These are phyloP conservation scores for Bertia moriformis DNA, from an alignment of 2,329 filamentous ascomycete species.

Conservation along the genomic window DNA sequence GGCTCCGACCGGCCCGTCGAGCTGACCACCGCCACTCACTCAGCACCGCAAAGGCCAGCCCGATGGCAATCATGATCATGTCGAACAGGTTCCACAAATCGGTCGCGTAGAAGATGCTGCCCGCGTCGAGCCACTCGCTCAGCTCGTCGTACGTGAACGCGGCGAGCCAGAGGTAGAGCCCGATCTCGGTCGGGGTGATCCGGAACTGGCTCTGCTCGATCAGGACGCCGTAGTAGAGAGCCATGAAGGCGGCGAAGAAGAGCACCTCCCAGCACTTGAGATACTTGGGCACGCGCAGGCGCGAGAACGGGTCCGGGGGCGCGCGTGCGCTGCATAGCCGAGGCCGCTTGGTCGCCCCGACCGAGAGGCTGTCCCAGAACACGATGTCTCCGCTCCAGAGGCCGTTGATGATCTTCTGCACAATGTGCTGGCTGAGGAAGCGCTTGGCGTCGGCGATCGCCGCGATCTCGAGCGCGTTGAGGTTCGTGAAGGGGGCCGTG, in stretches of 20 bases:
- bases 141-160: constrained; percentile 81
- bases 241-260: constrained; percentile 65
- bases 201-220: constrained; percentile 53
- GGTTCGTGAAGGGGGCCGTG: constrained; percentile 62
- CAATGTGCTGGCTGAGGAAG: constrained; percentile 65
- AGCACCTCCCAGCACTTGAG: constrained; percentile 71
- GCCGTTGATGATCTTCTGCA: constrained; percentile 70
- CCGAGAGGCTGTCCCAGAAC: constrained; percentile 70
- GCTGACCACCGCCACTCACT: too few species aligned
- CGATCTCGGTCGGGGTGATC: constrained; percentile 54
- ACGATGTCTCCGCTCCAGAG: constrained; percentile 79
- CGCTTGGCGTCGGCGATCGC: constrained; percentile 70
- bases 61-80: constrained; percentile 60
- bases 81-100: constrained; percentile 72
- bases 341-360: constrained; percentile 60
- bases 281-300: constrained; percentile 66
- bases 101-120: constrained; percentile 69
- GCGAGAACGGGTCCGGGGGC: constrained; percentile 55
- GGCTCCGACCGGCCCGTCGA: too few species aligned
- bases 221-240: constrained; percentile 75
- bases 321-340: constrained; percentile 57
- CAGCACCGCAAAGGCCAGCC: constrained; percentile 54
- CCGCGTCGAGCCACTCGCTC: constrained; percentile 73
- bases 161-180: constrained; percentile 74
- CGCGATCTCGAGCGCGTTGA: constrained; percentile 80